These are phyloP conservation scores for Hymenoscyphus repandus DNA, from an alignment of 2,329 filamentous ascomycete species.

Conservation along the genomic window DNA sequence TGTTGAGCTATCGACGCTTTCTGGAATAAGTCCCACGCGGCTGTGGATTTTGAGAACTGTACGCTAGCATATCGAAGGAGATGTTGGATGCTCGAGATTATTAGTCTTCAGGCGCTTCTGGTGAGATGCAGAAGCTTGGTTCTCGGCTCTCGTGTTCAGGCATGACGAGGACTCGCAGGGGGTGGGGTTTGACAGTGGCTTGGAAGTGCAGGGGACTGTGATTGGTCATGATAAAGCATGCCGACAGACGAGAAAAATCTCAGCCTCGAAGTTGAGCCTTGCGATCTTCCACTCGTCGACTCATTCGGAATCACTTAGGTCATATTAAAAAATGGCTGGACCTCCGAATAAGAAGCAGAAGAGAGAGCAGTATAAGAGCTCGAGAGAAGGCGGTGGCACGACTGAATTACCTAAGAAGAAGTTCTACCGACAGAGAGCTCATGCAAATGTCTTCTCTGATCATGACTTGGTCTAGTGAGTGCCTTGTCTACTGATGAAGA, in stretches of 20 bases:
- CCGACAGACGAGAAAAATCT: background rate
- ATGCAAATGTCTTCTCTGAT: slow-evolving; percentile 97
- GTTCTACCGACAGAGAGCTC: slow-evolving; percentile 92
- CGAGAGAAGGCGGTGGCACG: slow-evolving; percentile 40
- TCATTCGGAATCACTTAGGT: slow-evolving; percentile 65
- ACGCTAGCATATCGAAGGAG: slow-evolving; percentile 3
- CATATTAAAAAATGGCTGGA: slow-evolving; percentile 42
- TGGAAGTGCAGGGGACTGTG: background rate
- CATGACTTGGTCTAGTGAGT: slow-evolving; percentile 83
- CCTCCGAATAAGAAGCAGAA: slow-evolving; percentile 55
- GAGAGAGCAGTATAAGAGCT: slow-evolving; percentile 59
- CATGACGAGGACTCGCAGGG: background rate
- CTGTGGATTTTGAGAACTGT: background rate
- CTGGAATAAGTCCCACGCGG: background rate
- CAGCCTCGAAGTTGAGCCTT: slow-evolving; percentile 13
- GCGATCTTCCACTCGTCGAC: slow-evolving; percentile 34
- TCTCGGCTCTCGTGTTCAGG: background rate
- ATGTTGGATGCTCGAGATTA: background rate
- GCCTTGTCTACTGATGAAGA: background rate
- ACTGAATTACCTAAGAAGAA: slow-evolving; percentile 75
- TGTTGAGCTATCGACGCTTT: background rate
- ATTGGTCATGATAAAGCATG: slow-evolving; percentile 63
- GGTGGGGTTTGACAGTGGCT: background rate
- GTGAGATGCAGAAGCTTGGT: background rate
- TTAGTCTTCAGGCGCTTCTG: background rate